phyloP scores from a whole-genome alignment of 2,329 filamentous ascomycete species.

The Ploettnerulaceae sp. region DNA sequence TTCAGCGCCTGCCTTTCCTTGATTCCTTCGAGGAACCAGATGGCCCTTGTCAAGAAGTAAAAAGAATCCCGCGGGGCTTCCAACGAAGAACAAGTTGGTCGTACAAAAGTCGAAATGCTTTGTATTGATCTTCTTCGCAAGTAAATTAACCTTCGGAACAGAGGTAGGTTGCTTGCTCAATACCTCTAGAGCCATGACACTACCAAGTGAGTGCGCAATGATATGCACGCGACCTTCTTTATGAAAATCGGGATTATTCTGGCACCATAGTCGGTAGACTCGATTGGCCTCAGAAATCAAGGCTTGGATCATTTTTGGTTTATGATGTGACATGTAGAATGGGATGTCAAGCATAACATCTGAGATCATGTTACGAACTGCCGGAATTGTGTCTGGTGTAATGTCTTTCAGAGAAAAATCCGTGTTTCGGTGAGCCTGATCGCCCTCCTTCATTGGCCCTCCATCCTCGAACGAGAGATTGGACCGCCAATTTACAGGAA shows the following conservation, averaged over 20 bases:
- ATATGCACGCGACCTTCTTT: conserved; percentile 81
- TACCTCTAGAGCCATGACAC: conserved; percentile 90
- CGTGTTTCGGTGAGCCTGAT: conserved; percentile 52
- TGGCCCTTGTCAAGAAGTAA: conserved; percentile 70
- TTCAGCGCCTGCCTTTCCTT: conserved; percentile 70
- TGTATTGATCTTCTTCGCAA: conserved; percentile 39
- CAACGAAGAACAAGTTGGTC: conserved; percentile 80
- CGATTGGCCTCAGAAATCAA: conserved; percentile 88
- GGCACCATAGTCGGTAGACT: conserved; percentile 92
- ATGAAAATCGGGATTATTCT: conserved; percentile 83
- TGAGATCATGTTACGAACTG: conserved; percentile 87
- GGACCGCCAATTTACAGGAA: conserved; percentile 92
- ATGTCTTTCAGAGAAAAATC: conserved; percentile 77
- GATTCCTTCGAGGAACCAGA: conserved; percentile 71
- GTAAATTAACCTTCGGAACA: conserved; percentile 48
- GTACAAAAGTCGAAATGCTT: conserved; percentile 87
- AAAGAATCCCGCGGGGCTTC: conserved; percentile 91
- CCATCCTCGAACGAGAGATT: conserved; percentile 83
- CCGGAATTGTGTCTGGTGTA: conserved; percentile 83
- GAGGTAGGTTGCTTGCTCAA: conserved; percentile 81
- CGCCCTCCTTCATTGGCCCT: conserved; percentile 52
- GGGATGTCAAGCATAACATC: conserved; percentile 99
- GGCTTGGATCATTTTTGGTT: conserved; percentile 88
- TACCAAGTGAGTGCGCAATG: conserved; percentile 89
- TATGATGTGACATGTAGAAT: conserved; percentile 95